These are phyloP conservation scores for Rubia yunnanensis DNA, from an alignment of 257 asterid species.

Conservation along the genomic window DNA sequence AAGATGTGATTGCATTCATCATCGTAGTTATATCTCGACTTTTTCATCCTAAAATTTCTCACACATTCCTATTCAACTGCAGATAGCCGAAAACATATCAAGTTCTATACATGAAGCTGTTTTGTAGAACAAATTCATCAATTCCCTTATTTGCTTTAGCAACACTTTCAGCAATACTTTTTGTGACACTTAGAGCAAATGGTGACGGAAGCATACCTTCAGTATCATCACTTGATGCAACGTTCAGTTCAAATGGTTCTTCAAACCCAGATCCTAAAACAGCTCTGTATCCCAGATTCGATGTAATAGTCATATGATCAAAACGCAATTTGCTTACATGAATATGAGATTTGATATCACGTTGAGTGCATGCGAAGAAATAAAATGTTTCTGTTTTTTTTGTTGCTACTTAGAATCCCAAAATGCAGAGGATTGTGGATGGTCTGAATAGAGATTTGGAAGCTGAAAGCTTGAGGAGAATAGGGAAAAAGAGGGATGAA, in stretches of 20 bases:
- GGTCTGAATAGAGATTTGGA: conserved; percentile 32
- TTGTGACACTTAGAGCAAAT: conserved; percentile 17
- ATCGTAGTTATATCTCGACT: not conserved
- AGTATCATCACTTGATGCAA: not conserved
- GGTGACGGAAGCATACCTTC: conserved; percentile 17
- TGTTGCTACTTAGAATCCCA: conserved; percentile 31
- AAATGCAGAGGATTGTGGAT: conserved; percentile 41
- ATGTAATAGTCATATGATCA: conserved; percentile 19
- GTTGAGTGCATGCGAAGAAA: not conserved
- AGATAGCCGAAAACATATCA: not conserved
- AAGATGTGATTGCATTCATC: too few species aligned
- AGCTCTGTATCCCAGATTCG: conserved; percentile 48
- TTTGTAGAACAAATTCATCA: conserved; percentile 21
- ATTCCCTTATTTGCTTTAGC: conserved; percentile 20
- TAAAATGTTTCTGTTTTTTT: not conserved
- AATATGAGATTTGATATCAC: not conserved
- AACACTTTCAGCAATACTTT: conserved; percentile 17
- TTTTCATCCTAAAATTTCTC: not conserved
- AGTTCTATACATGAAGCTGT: conserved; percentile 10
- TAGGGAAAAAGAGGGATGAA: conserved; percentile 28
- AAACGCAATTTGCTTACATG: not conserved
- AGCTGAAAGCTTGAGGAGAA: conserved; percentile 24
- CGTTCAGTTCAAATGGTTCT: conserved; percentile 7
- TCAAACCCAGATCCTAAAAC: conserved; percentile 11
- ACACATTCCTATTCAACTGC: not conserved